Base-by-base conservation (phyloP, 495 filamentous ascomycete genomes). In the Mycothermus thermophilus region DNA sequence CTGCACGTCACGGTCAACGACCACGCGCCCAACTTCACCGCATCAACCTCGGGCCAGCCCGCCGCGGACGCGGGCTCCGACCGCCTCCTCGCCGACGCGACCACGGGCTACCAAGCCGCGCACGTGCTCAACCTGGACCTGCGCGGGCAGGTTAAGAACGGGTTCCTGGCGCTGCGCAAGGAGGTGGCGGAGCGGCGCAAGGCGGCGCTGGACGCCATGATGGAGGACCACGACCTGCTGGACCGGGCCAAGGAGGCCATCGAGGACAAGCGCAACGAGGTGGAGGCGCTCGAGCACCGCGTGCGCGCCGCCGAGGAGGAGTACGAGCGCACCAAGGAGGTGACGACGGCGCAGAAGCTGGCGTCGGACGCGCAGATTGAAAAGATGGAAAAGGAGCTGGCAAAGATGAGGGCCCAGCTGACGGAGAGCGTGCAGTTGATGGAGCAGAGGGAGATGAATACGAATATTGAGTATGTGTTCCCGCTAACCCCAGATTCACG, bases 321-420 rank as follows among this genome's bases (percentile, higher is more conserved):
- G 49, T 93, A 86, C 48, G 86, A 96, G 55, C 81, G 81, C 52
- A 84, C 81, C 22, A 86, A 88, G 54, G 92, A 97, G 63, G 71
- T 74, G 38, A 86, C 80, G 10, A 77, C 69, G 11, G 82, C 84
- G 20, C 84, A 94, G 58, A 87, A 90, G 55, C 69, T 87, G 45
- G 77, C 75, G 8, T 79, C 73, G 4, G 90, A 95, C 55, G 75
- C 85, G 11, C 87, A 95, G 55, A 93, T 95, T 48, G 90, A 97
- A 60, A 84, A 86, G 65, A 86, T 95, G 80, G 90, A 96, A 62
- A 93, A 93, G 53, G 88, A 97, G 57, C 63, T 97, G 18, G 80
- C 82, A 27, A 85, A 83, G 63, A 93, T 95, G 84, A 70, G 86
- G 37, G 70, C 76, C 2, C 76, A 78, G 16, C 66, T 95, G 32